A percentile compares a stretch with the other conserved stretches of the same genome.
These are phyloP conservation scores for Candida nemodendra DNA, from an alignment of 805 yeast species.

Conservation along the genomic window DNA sequence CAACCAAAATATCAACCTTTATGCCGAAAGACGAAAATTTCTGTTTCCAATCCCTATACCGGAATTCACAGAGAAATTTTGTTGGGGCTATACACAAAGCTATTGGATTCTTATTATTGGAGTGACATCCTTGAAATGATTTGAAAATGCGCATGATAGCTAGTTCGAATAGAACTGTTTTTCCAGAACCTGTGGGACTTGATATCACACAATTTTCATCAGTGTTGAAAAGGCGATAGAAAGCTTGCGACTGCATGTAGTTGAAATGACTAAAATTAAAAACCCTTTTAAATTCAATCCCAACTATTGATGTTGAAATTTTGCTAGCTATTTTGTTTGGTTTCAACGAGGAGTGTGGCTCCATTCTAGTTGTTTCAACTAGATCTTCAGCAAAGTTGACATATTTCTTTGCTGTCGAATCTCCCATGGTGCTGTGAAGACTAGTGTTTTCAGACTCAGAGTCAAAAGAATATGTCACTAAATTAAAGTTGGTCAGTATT, in stretches of 20 bases:
- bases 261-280: constrained; percentile 42
- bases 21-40: constrained; percentile 39
- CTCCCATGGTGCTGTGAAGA: neutral
- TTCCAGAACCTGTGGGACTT: constrained; percentile 62
- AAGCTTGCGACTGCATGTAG: constrained; percentile 50
- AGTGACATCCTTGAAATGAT: too few relatives aligned
- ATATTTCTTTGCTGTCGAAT: too few relatives aligned
- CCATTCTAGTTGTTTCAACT: too few relatives aligned
- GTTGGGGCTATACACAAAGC: constrained; percentile 59
- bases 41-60: constrained; percentile 43
- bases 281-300: constrained; percentile 36
- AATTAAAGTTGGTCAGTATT: neutral
- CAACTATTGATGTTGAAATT: constrained; percentile 27
- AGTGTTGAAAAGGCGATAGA: constrained; percentile 34
- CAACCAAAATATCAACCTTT: constrained; percentile 50
- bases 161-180: constrained; percentile 53
- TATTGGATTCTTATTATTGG: constrained; percentile 30
- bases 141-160: constrained; percentile 40
- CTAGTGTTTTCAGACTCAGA: constrained; percentile 2
- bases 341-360: too few relatives aligned
- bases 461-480: neutral
- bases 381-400: too few relatives aligned
- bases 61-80: constrained; percentile 54
- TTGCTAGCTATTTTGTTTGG: too few relatives aligned
- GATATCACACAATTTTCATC: constrained; percentile 45